Evolutionary conservation across 345 rosid genomes (phyloP), one percentile per base, ranked within the genome.

Genomic region (Balakata baccata): DNA sequence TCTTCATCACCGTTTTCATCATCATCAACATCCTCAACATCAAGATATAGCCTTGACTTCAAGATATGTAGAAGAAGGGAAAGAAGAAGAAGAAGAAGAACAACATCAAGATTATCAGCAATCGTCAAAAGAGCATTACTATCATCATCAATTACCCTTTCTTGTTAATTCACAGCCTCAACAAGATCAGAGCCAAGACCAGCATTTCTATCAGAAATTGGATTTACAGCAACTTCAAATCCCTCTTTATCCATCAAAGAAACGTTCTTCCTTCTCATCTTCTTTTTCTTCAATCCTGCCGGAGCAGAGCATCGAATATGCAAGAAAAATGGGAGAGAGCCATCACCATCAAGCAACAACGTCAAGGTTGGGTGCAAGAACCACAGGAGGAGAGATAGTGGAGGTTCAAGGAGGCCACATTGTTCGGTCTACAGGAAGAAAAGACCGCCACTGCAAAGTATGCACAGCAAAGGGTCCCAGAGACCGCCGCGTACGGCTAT

Each of bases 341-440:
- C 90, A 66, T 75, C 87, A 64, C 62, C 84, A 80, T 7, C 90
- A 78, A 41, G 79, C 81, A 65, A 75, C 89, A 17, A 79, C 91
- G 77, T 80, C 86, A 45, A 75, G 81, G 86, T 77, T 85, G 72
- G 93, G 89, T 80, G 70, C 85, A 52, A 87, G 85, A 65, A 82
- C 81, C 79, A 68, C 69, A 78, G 90, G 7, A 86, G 87, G 87
- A 12, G 85, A 91, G 88, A 94, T 94, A 39, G 97, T 94, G 60
- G 97, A 92, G 76, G 98, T 94, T 6, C 87, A 94, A 83, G 98
- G 97, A 38, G 98, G 97, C 67, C 97, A 89, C 97, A 94, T 94
- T 90, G 88, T 94, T 4, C 84, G 93, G 60, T 87, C 98, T 38
- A 92, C 87, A 0, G 97, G 94, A 50, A 81, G 86, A 62, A 94